Base-by-base conservation (phyloP, 768 basidiomycete genomes). In the Pleurotus tuber-regium region DNA sequence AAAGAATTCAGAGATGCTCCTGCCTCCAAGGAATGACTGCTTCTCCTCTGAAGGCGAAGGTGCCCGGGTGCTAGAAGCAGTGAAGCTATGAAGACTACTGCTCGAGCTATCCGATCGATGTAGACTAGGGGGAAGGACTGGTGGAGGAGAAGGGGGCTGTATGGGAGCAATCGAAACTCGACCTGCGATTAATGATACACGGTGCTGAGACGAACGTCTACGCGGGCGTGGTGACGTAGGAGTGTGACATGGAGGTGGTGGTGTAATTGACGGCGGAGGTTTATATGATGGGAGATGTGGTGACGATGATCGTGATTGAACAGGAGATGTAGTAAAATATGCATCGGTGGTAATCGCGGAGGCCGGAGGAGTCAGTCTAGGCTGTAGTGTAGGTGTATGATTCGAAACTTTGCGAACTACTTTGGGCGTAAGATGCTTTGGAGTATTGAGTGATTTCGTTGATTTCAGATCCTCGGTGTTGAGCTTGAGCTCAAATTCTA, bases 1-100 rank as follows among this genome's bases (percentile, higher is more conserved):
- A 18, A 86, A 78, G 63, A 89, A 97, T 60, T 93, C 88, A 4
- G 85, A 86, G 54, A 98, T 93, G 55, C 78, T 89, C 54, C 85
- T 79, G 28, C 82, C 79, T 39, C 87, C 87, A 8, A 72, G 67
- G 53, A 76, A 82, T 23, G 71, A 66, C 53, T 75, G 73, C 50
- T 69, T 66, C 41, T 75, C 71, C 18, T 66, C 55, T 36, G 63
- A 66, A 9, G 88, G 86, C 0, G 84, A 80, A 2, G 88, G 86
- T 25, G 87, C 74, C 21, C 83, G 72, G 2, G 84, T 83, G 57
- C 82, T 85, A 42, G 70, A 66, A 33, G 74, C 78, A 33, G 74
- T 73, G 29, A 48, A 21, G 50, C 85, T 87, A 53, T 89, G 70
- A 30, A 81, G 69, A 59, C 83, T 89, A 47, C 77, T 79, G 14